Conservation (phyloP, 305 asterid genomes). For the Fraxinus latifolia region DNA sequence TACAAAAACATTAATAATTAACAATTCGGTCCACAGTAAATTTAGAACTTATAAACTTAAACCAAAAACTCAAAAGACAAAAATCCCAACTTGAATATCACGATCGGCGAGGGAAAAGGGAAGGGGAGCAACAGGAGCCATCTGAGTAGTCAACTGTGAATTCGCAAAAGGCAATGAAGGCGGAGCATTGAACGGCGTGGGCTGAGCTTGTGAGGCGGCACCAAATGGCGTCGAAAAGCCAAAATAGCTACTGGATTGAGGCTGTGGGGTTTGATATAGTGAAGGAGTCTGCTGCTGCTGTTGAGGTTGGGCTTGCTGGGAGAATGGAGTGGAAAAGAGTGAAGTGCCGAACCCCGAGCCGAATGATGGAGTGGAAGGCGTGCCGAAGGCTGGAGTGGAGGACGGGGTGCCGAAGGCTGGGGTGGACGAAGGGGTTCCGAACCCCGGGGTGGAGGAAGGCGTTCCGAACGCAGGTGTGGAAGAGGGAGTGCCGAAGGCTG, state of each 20-base stretch:
- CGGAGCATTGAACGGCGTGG: slow-evolving; percentile 42
- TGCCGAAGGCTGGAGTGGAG: slow-evolving; percentile 65
- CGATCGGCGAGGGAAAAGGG: slow-evolving; percentile 92
- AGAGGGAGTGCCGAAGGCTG: slow-evolving; percentile 35
- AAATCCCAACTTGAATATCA: slow-evolving; percentile 62
- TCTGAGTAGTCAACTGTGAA: slow-evolving; percentile 86
- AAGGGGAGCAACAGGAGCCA: slow-evolving; percentile 96
- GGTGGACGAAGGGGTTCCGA: slow-evolving; percentile 35
- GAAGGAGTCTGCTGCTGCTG: slow-evolving; percentile 45
- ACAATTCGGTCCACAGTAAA: not conserved
- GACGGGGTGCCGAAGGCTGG: slow-evolving; percentile 54
- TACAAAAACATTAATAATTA: slow-evolving; percentile 8
- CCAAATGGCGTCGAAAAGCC: slow-evolving; percentile 55
- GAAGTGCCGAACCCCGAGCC: slow-evolving; percentile 58
- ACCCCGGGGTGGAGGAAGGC: slow-evolving; percentile 31
- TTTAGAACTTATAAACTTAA: not conserved
- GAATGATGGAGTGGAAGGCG: slow-evolving; percentile 63
- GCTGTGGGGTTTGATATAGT: slow-evolving; percentile 25
- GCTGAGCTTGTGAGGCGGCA: slow-evolving; percentile 44
- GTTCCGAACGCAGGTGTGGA: slow-evolving; percentile 38
- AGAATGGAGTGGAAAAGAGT: slow-evolving; percentile 66
- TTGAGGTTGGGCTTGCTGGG: slow-evolving; percentile 49
- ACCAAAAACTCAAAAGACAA: not conserved
- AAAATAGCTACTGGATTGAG: slow-evolving; percentile 36
- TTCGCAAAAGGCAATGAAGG: slow-evolving; percentile 47